Percentiles rank a stretch among this genome's conserved stretches.
Conservation (phyloP, 768 basidiomycete species). For the Multifurca ochricompacta region DNA sequence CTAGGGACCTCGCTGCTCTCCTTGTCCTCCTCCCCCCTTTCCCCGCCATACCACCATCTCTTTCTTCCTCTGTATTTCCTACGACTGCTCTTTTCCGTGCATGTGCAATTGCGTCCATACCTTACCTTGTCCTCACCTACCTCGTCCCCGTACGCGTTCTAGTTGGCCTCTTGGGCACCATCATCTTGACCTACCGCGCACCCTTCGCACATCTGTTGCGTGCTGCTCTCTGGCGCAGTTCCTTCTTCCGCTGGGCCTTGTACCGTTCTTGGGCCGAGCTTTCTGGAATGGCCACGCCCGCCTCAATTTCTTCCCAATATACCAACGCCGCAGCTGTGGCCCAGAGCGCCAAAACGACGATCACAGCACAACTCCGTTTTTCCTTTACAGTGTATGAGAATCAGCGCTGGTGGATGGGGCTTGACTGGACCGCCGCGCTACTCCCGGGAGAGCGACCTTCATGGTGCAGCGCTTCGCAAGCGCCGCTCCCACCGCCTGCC, state of each 20-base stretch:
- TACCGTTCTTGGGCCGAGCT: constrained; percentile 47
- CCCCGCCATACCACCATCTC: constrained; percentile 27
- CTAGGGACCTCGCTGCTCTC: constrained; percentile 62
- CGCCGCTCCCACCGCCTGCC: constrained; percentile 62
- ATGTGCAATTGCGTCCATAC: constrained; percentile 47
- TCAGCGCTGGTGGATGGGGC: constrained; percentile 96
- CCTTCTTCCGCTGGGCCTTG: constrained; percentile 56
- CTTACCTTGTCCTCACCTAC: constrained; percentile 60
- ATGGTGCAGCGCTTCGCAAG: constrained; percentile 59
- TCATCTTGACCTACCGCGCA: constrained; percentile 55
- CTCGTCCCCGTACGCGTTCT: constrained; percentile 56
- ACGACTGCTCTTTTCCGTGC: constrained; percentile 44
- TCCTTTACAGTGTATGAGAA: constrained; percentile 90
- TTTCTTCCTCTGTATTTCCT: constrained; percentile 26
- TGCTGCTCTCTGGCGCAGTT: constrained; percentile 51
- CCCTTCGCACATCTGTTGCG: constrained; percentile 56
- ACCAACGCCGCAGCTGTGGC: constrained; percentile 25
- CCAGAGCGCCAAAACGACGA: neutral
- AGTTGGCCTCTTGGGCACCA: constrained; percentile 49
- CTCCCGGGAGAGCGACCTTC: constrained; percentile 85
- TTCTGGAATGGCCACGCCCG: constrained; percentile 47
- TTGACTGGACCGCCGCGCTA: constrained; percentile 92
- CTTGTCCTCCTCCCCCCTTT: constrained; percentile 46
- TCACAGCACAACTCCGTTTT: constrained; percentile 44
- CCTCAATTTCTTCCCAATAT: constrained; percentile 25